phyloP scores from a whole-genome alignment of 352 stramenopile species.

The Globisporangium iwayamae region DNA sequence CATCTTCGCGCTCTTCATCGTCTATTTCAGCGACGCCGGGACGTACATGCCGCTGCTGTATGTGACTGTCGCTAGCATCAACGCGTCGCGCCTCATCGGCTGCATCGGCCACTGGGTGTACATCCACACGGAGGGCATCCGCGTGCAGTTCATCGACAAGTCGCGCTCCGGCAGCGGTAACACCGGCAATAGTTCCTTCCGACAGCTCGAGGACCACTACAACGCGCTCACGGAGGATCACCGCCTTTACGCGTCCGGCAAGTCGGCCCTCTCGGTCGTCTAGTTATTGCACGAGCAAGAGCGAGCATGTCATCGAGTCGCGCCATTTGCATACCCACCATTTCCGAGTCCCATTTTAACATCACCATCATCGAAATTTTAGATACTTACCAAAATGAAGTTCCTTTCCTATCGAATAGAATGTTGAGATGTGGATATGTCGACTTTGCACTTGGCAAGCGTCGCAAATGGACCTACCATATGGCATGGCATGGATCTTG shows the following conservation, averaged over 20 bases:
- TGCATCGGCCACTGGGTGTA: conserved; percentile 77
- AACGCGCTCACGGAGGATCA: conserved; percentile 64
- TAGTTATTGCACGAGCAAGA: not conserved
- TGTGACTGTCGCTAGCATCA: conserved; percentile 65
- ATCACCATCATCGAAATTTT: not conserved
- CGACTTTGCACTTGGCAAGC: not conserved
- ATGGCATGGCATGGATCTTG: not conserved
- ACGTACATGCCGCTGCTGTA: conserved; percentile 72
- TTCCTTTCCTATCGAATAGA: conserved; percentile 4
- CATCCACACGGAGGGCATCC: conserved; percentile 42
- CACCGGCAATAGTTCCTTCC: conserved; percentile 31
- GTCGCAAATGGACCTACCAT: not conserved
- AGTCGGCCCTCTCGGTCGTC: conserved; percentile 22
- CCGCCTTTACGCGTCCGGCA: conserved; percentile 43
- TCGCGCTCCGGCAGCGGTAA: conserved; percentile 52
- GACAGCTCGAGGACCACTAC: conserved; percentile 74
- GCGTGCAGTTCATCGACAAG: conserved; percentile 44
- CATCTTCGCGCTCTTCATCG: conserved; percentile 71
- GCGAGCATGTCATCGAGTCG: not conserved
- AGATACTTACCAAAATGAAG: not conserved
- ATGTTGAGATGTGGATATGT: not conserved
- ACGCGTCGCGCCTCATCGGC: conserved; percentile 58
- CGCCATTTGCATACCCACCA: not conserved
- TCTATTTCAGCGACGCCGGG: conserved; percentile 53
- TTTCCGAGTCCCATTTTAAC: not conserved